These are phyloP conservation scores for Epichloe scottii DNA, from an alignment of 2,329 filamentous ascomycete genomes.

Conservation along the genomic window DNA sequence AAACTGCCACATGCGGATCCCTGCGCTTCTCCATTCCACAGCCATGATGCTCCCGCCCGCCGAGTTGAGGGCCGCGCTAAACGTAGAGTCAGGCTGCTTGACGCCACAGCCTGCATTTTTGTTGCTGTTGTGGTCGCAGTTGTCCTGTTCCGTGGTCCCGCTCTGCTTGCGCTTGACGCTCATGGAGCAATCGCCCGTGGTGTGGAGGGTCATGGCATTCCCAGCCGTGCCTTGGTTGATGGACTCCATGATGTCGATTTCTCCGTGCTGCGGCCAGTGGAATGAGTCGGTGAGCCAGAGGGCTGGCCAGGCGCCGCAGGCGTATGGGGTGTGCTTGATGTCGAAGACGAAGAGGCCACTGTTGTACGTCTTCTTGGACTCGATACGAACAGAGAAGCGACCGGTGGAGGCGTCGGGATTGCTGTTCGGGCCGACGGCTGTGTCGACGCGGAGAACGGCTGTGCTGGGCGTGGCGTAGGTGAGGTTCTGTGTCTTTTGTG, in stretches of 20 bases:
- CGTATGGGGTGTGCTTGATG: conserved; percentile 48
- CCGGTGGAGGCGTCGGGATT: conserved; percentile 41
- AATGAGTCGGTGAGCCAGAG: conserved; percentile 50
- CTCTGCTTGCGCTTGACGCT: conserved; percentile 40
- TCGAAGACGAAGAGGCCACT: conserved; percentile 58
- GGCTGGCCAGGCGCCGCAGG: conserved; percentile 53
- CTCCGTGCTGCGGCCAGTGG: conserved; percentile 52
- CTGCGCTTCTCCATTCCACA: conserved; percentile 46
- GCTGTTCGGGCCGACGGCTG: conserved; percentile 34
- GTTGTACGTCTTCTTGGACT: conserved; percentile 47
- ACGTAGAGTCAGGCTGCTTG: conserved; percentile 27
- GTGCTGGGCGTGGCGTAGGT: conserved; percentile 43
- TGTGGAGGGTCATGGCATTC: conserved; percentile 50
- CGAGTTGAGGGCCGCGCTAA: conserved; percentile 39
- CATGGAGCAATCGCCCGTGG: conserved; percentile 37
- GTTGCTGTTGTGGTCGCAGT: conserved; percentile 40
- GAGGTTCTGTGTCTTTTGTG: conserved; percentile 37
- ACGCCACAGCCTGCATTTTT: conserved; percentile 48
- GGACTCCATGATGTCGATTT: conserved; percentile 52
- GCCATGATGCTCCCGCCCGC: conserved; percentile 46
- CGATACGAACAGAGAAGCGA: conserved; percentile 50
- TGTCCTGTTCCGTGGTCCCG: conserved; percentile 27
- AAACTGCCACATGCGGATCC: conserved; percentile 54
- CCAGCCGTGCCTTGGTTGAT: conserved; percentile 41
- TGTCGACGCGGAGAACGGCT: conserved; percentile 49